Conservation (phyloP, 441 rosid species). For the Corymbia citriodora region DNA sequence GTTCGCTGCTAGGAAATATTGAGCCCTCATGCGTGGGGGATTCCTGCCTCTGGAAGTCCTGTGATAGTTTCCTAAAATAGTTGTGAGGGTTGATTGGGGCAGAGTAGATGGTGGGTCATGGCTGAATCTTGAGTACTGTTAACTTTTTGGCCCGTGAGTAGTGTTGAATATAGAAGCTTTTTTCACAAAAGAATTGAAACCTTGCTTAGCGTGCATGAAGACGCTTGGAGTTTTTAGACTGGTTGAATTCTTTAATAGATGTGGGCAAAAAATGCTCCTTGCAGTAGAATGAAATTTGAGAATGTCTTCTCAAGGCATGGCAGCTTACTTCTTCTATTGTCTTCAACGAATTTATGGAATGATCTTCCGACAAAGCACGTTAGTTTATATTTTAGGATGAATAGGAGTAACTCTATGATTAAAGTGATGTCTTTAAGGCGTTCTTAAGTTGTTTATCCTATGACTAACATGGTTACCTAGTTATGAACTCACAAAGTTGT, state of each 20-base stretch:
- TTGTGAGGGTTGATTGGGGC: neutral
- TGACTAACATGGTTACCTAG: neutral
- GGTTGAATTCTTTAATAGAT: neutral
- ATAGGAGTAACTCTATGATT: neutral
- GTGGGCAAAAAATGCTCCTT: neutral
- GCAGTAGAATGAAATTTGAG: neutral
- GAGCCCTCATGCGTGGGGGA: neutral
- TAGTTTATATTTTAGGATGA: neutral
- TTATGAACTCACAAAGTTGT: neutral
- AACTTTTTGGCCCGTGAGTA: neutral
- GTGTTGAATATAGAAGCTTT: neutral
- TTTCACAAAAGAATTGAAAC: neutral
- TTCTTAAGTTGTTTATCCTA: neutral
- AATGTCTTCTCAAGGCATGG: neutral
- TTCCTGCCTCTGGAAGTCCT: neutral
- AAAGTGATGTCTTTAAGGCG: neutral
- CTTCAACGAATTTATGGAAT: neutral
- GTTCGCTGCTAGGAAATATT: neutral
- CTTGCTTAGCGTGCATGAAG: neutral
- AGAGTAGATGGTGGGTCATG: neutral
- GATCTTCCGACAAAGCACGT: neutral
- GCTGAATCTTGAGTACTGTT: neutral
- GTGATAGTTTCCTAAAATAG: neutral
- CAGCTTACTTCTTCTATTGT: neutral
- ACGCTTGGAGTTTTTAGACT: neutral